Base-by-base conservation (phyloP, 768 basidiomycete genomes). In the Hypsizygus marmoreus region DNA sequence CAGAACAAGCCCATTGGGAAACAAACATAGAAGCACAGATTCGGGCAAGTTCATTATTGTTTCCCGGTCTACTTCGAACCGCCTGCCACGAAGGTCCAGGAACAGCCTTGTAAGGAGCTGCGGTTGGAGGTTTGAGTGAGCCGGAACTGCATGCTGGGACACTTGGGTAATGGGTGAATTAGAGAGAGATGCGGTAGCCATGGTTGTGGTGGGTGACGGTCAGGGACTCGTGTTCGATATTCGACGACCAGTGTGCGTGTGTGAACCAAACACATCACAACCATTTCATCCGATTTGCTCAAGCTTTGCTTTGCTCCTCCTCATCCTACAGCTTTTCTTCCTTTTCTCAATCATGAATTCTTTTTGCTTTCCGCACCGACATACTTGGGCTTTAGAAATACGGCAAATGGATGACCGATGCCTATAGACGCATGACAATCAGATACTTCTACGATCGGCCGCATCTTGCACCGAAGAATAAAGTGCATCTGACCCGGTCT, bases 41-140 rank as follows among this genome's bases (percentile, higher is more conserved):
- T 99, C 97, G 2, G 97, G 97, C 14, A 99, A 78, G 64, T 95
- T 92, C 94, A 98, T 97, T 62, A 99, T 87, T 5, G 90, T 94
- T 71, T 98, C 95, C 55, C 95, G 80, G 70, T 98, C 97, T 33
- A 99, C 92, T 49, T 90, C 85, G 71, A 98, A 95, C 51, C 93
- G 85, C 56, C 70, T 77, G 45, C 94, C 94, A 53, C 97, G 84
- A 28, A 99, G 79, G 71, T 98, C 97, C 56, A 99, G 84, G 43
- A 88, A 80, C 57, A 99, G 77, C 57, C 92, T 80, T 19, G 91
- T 87, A 53, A 97, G 79, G 30, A 95, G 79, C 71, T 92, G 89
- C 4, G 90, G 91, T 68, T 93, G 88, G 25, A 91, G 70, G 56
- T 82, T 84, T 10, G 82, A 76, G 56, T 86, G 84, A 5, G 82